Conservation (phyloP, 2,329 filamentous ascomycete species). For the Neoarthrinium moseri region DNA sequence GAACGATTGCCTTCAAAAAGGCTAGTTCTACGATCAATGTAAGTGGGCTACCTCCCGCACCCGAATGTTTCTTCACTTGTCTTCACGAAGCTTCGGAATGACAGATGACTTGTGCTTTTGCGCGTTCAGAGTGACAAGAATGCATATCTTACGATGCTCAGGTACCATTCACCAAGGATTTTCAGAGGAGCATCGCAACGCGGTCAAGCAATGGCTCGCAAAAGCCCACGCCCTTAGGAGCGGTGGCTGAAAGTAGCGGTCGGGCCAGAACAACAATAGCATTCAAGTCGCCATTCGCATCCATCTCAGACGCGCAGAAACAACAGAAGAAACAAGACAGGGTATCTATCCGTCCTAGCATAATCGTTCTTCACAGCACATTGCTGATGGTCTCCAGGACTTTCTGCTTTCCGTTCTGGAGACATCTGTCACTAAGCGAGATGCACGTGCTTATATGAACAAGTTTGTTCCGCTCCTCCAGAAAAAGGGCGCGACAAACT, state of each 20-base stretch:
- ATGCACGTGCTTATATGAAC: conserved; percentile 87
- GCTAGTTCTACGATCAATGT: conserved; percentile 34
- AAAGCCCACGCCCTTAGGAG: conserved; percentile 19
- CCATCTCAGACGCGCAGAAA: conserved; percentile 43
- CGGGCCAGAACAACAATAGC: conserved; percentile 21
- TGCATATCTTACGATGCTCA: no score
- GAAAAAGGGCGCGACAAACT: conserved; percentile 29
- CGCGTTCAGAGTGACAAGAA: no score
- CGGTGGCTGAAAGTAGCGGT: conserved; percentile 21
- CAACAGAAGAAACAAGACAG: conserved; percentile 46
- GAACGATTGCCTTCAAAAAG: conserved; percentile 38
- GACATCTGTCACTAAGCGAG: conserved; percentile 86
- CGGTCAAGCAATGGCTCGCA: conserved; percentile 20
- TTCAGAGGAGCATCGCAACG: conserved; percentile 15
- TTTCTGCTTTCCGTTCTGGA: conserved; percentile 84
- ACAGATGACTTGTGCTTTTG: no score
- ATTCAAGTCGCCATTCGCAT: conserved; percentile 32
- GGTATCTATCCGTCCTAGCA: conserved; percentile 27
- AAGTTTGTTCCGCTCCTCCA: conserved; percentile 61
- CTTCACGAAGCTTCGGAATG: neutral
- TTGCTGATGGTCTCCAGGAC: conserved; percentile 51
- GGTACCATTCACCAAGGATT: conserved; percentile 22
- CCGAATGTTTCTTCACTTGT: neutral
- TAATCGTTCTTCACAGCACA: no score
- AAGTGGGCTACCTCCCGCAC: conserved; percentile 16